Evolutionary conservation across 768 basidiomycete species (phyloP).

Genomic region (Rhizopogon roseolus): DNA sequence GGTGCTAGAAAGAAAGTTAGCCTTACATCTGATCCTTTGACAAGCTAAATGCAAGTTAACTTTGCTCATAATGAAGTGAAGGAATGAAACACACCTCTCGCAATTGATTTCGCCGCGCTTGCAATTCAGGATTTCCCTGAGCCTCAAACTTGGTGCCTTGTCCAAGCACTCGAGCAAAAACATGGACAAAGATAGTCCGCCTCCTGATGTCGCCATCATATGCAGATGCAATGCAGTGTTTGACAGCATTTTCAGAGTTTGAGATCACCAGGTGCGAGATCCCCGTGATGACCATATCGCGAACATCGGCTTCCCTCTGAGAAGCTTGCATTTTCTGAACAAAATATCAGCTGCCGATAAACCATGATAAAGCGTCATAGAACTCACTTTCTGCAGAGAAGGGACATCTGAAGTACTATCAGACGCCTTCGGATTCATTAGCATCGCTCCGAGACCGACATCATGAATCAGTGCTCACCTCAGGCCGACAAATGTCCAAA

Average conservation of each 20-base stretch:
- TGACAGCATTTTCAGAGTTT: constrained; percentile 85
- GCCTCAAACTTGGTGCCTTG: constrained; percentile 77
- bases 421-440: constrained; percentile 29
- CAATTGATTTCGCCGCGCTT: constrained; percentile 46
- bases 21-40: constrained; percentile 69
- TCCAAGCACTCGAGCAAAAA: constrained; percentile 76
- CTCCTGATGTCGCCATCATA: constrained; percentile 68
- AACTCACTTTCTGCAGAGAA: constrained; percentile 40
- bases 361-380: background rate
- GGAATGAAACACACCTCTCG: constrained; percentile 46
- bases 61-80: constrained; percentile 4
- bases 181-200: constrained; percentile 77
- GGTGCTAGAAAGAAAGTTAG: background rate
- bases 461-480: constrained; percentile 26
- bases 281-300: constrained; percentile 74
- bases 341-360: constrained; percentile 4
- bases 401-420: constrained; percentile 48
- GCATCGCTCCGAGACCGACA: background rate
- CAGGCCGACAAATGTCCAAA: constrained; percentile 48
- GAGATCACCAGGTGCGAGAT: constrained; percentile 77
- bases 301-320: constrained; percentile 56
- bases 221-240: constrained; percentile 77
- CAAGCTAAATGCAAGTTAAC: constrained; percentile 41
- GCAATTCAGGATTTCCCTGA: constrained; percentile 44
- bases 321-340: constrained; percentile 38